Evolutionary conservation across 257 asterid genomes (phyloP).

Genomic region (Sherardia arvensis): DNA sequence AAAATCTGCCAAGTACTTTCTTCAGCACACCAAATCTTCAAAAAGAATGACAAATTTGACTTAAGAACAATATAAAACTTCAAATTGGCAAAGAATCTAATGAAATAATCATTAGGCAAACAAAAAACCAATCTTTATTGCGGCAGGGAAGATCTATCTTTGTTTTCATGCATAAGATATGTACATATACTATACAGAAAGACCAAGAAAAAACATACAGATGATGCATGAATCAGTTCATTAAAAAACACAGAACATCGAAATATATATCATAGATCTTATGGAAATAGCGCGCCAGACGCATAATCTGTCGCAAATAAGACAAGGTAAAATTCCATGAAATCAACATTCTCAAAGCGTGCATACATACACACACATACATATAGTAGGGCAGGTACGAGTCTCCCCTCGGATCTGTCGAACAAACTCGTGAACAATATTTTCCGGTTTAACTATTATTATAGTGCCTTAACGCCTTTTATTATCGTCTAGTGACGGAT

Average conservation of each 20-base stretch:
- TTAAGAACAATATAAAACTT: constrained; percentile 5
- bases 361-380: too few species aligned
- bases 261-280: neutral
- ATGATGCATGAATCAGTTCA: too few species aligned
- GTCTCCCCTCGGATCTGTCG: too few species aligned
- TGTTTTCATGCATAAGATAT: neutral
- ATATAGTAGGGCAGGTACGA: too few species aligned
- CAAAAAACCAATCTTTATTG: neutral
- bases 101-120: neutral
- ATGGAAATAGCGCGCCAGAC: neutral
- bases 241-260: too few species aligned
- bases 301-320: constrained; percentile 10
- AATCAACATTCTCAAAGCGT: neutral
- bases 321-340: neutral
- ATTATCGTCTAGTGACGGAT: too few species aligned
- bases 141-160: constrained; percentile 2
- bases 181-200: too few species aligned
- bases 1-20: neutral
- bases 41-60: constrained; percentile 45
- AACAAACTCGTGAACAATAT: too few species aligned
- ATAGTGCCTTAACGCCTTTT: too few species aligned
- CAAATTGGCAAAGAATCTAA: constrained; percentile 12
- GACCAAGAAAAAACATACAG: too few species aligned
- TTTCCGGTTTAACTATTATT: too few species aligned
- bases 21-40: constrained; percentile 3